Evolutionary conservation across 1,284 basidiomycete genomes (phyloP).

Genomic region (Ganoderma multipileum): DNA sequence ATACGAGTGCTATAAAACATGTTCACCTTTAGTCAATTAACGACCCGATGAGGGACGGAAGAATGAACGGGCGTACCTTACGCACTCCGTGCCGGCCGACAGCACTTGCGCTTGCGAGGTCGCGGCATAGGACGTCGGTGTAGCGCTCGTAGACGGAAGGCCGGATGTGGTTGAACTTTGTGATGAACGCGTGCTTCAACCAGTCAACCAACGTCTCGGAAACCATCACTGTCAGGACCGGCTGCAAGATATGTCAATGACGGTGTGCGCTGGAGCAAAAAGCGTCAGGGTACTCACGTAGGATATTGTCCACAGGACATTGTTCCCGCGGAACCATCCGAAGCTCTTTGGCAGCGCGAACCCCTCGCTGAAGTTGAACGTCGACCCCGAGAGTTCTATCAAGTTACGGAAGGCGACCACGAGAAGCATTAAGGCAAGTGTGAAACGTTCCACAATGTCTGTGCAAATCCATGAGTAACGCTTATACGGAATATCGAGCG

Average conservation of each 20-base stretch:
- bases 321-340: constrained; percentile 81
- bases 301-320: constrained; percentile 87
- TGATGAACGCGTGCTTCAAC: constrained; percentile 99
- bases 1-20: constrained; percentile 71
- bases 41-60: background rate
- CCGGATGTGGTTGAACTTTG: constrained; percentile 96
- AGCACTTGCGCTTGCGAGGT: constrained; percentile 85
- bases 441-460: constrained; percentile 99
- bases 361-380: constrained; percentile 77
- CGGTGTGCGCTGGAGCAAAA: too few species aligned
- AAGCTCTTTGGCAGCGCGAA: constrained; percentile 86
- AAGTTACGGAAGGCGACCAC: constrained; percentile 95
- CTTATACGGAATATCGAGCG: background rate
- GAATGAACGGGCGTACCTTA: constrained; percentile 56
- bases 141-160: constrained; percentile 96
- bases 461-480: constrained; percentile 9
- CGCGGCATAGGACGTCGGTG: constrained; percentile 95
- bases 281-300: constrained; percentile 57
- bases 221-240: constrained; percentile 88
- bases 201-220: constrained; percentile 98
- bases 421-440: constrained; percentile 89
- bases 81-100: constrained; percentile 69
- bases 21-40: background rate
- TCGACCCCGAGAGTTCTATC: constrained; percentile 92
- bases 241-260: constrained; percentile 52